Percentiles rank a stretch among this genome's conserved stretches.
phyloP scores from a whole-genome alignment of 1,284 basidiomycete genomes.

The Apiotrichum akiyoshidainum region DNA sequence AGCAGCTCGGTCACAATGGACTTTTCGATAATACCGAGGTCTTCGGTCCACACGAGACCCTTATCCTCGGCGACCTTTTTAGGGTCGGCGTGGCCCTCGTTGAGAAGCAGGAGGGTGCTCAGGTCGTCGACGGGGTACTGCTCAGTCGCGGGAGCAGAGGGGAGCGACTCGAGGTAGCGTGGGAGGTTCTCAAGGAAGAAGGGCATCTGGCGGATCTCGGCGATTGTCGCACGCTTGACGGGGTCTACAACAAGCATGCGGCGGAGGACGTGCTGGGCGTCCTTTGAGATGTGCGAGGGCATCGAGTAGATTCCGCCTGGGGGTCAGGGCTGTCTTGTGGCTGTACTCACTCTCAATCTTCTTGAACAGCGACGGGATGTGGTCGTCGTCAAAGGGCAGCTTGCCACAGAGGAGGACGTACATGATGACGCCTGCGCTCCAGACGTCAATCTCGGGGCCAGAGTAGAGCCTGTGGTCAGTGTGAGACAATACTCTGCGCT shows the following conservation, averaged over 20 bases:
- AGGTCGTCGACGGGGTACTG: constrained; percentile 48
- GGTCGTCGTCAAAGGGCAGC: constrained; percentile 91
- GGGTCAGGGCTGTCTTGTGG: not conserved
- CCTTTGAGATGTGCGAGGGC: constrained; percentile 70
- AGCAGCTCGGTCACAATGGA: constrained; percentile 82
- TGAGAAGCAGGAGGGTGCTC: constrained; percentile 40
- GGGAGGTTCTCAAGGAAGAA: constrained; percentile 85
- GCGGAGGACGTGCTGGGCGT: constrained; percentile 72
- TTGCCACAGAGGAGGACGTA: constrained; percentile 92
- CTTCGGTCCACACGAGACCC: constrained; percentile 51
- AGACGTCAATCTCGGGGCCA: constrained; percentile 95
- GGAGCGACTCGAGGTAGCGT: constrained; percentile 78
- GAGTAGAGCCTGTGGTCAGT: constrained; percentile 64
- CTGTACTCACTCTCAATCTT: constrained; percentile 75
- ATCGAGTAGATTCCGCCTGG: constrained; percentile 68
- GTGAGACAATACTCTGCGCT: constrained; percentile 24
- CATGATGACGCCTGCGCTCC: constrained; percentile 92
- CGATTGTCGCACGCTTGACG: constrained; percentile 84
- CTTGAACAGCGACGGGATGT: constrained; percentile 83
- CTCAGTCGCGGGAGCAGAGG: constrained; percentile 63
- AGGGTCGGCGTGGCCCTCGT: constrained; percentile 45
- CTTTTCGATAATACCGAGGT: constrained; percentile 81
- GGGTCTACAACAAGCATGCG: constrained; percentile 89
- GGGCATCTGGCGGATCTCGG: constrained; percentile 81
- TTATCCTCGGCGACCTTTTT: constrained; percentile 46